Evolutionary conservation across 2,329 filamentous ascomycete genomes (phyloP), one percentile per base, ranked within the genome.

Genomic region (Cladosporium sp.): DNA sequence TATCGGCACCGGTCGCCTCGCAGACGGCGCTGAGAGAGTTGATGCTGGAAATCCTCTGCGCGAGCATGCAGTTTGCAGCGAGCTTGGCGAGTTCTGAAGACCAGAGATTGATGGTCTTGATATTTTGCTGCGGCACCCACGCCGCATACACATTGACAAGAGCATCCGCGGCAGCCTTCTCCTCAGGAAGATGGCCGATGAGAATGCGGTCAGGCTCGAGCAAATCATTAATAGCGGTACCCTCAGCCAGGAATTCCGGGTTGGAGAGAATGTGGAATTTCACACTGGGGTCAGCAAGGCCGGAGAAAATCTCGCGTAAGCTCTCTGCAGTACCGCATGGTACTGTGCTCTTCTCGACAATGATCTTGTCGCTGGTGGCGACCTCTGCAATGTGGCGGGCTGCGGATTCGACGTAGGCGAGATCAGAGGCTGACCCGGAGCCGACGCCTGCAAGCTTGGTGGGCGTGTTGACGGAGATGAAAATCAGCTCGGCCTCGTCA

Each of bases 311-410:
- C n/a, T 50, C 48, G 40, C 48, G 48, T 33, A 50, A 43, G 48
- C 48, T 50, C 48, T 50, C 48, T n/a, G 48, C 48, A n/a, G 86
- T 89, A 56, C 83, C 76, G 66, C 85, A 88, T 2, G 87, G 87
- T 31, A 91, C 87, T 0, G 87, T 91, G 55, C 83, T 87, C 73
- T 91, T 91, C 72, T 90, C 86, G 19, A 91, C 87, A 46, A 91
- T 80, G 45, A 90, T 87, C 37, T 77, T 80, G 5, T 86, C 84
- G 58, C 83, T 74, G 57, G 78, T 72, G 9, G 85, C 86, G 33
- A 90, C 81, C 48, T 82, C 80, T 18, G 48, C 48, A 41, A 50
- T 50, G 48, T 50, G 40, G 44, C 78, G 76, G 2, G 81, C 81
- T 4, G 85, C 86, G 13, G 80, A 80, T 66, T 90, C 86, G 37